Base-by-base conservation (phyloP, 495 filamentous ascomycete species). In the Hyaloscypha variabilis region DNA sequence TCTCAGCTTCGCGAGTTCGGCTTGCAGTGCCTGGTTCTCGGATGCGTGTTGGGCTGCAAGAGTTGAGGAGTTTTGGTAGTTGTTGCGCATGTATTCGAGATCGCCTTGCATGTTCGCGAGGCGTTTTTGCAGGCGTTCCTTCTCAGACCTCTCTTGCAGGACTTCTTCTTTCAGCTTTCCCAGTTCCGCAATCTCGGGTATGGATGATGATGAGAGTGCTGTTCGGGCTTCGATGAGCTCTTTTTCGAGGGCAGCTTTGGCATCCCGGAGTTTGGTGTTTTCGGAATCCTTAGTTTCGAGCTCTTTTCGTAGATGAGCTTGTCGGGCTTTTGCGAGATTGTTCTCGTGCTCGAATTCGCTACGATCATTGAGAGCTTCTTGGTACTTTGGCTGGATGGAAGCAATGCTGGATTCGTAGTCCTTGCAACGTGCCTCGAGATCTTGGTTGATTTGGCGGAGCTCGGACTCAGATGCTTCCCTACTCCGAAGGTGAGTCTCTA, bases 341-440 rank as follows among this genome's bases (percentile, higher is more conserved):
- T 49, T 34, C 8, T 69, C 66, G 21, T 63, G 42, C 36, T 71
- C 62, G 26, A 63, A 67, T 24, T 60, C 31, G 26, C 56, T 69
- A 25, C 67, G 63, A 0, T 73, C 69, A 56, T 73, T 67, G 5
- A 71, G 60, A 29, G 71, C 71, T n/a, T 67, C 68, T 64, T 64
- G 71, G 29, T 63, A 73, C 24, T 66, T 69, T 1, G 69, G 69
- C 29, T 69, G 63, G 23, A 73, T 67, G 1, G 53, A 34, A 21
- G 25, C 29, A 23, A 73, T 60, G 29, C 63, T 63, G 19, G 30
- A 50, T 53, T 66, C 60, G 13, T 55, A 51, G 29, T 69, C 69
- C 29, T 64, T 6, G 36, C 55, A 56, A 17, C 63, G 53, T 4
- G 26, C 25, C 49, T 69, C 61, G 10, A 69, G 58, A 17, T 31